A percentile compares a stretch with the other conserved stretches of the same genome.
Evolutionary conservation across 805 yeast species (phyloP).

Genomic region (Pichia membranifaciens): DNA sequence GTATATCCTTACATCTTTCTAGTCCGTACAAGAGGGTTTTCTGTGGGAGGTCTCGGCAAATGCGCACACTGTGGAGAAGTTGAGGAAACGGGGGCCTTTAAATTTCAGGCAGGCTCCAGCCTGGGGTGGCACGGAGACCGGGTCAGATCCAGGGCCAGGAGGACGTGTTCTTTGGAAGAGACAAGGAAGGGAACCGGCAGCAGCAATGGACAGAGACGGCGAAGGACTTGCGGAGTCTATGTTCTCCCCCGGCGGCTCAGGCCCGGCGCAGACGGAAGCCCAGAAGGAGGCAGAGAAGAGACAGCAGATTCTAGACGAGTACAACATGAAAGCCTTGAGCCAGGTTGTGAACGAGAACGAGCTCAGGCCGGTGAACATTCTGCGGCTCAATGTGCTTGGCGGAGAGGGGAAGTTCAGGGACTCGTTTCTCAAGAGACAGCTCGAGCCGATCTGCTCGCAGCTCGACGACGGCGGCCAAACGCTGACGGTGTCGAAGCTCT

Average conservation of each 20-base stretch:
- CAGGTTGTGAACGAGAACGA: slow-evolving; percentile 25
- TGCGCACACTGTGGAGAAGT: no score
- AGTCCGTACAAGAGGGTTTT: no score
- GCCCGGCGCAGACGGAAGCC: neutral
- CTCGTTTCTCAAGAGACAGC: slow-evolving; percentile 40
- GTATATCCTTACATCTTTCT: no score
- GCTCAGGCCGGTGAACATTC: slow-evolving; percentile 38
- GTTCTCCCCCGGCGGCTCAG: slow-evolving; percentile 2
- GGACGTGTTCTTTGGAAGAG: no score
- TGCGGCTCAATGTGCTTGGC: slow-evolving; percentile 44
- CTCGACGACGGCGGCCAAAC: slow-evolving; percentile 15
- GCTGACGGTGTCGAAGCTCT: slow-evolving; percentile 36
- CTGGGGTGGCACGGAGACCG: no score
- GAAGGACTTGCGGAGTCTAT: slow-evolving; percentile 4
- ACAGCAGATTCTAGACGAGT: slow-evolving; percentile 9
- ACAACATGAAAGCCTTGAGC: slow-evolving; percentile 11
- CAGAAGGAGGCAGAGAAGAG: slow-evolving; percentile 6
- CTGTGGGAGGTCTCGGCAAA: no score
- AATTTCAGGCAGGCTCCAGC: no score
- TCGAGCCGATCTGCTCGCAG: slow-evolving; percentile 37
- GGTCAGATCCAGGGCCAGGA: no score
- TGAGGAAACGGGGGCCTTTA: no score
- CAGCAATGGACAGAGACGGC: neutral
- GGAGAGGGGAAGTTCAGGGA: slow-evolving; percentile 39
- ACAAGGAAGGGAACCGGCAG: no score